Conservation (phyloP, 2,329 filamentous ascomycete species). For the Colletotrichum magnum region DNA sequence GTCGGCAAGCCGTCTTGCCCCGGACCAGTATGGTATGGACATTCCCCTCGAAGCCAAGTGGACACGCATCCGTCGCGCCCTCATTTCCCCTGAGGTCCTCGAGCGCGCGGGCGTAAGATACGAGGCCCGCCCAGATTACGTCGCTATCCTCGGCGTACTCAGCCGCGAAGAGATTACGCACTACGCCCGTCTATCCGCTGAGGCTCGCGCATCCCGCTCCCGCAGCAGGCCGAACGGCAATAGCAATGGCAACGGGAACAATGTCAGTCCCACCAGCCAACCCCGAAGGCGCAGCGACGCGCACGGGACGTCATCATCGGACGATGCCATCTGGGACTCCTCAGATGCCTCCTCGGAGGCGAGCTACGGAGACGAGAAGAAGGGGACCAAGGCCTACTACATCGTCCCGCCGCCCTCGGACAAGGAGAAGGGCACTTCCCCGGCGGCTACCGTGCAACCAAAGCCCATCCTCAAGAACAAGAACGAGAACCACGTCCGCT, state of each 20-base stretch:
- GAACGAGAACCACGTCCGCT: slow-evolving; percentile 70
- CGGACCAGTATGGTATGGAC: slow-evolving; percentile 69
- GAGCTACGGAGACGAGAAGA: slow-evolving; percentile 44
- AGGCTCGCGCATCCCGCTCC: slow-evolving; percentile 60
- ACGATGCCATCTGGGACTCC: slow-evolving; percentile 48
- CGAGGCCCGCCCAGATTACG: slow-evolving; percentile 72
- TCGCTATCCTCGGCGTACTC: slow-evolving; percentile 71
- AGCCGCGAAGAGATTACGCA: slow-evolving; percentile 65
- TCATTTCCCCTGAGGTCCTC: slow-evolving; percentile 72
- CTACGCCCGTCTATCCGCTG: slow-evolving; percentile 64
- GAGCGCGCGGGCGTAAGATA: slow-evolving; percentile 69
- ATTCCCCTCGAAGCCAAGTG: slow-evolving; percentile 71
- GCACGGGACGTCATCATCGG: slow-evolving; percentile 41
- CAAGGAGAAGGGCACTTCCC: slow-evolving; percentile 46
- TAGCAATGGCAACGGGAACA: slow-evolving; percentile 26
- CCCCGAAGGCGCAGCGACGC: slow-evolving; percentile 19
- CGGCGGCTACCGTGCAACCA: slow-evolving; percentile 57
- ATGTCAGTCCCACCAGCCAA: slow-evolving; percentile 27
- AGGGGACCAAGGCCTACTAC: slow-evolving; percentile 53
- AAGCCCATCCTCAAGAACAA: slow-evolving; percentile 75
- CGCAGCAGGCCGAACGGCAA: slow-evolving; percentile 35
- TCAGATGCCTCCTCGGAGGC: slow-evolving; percentile 46
- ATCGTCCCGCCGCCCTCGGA: slow-evolving; percentile 55
- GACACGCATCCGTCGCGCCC: slow-evolving; percentile 69
- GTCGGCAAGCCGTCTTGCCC: slow-evolving; percentile 59